Evolutionary conservation across 768 basidiomycete species (phyloP).

Genomic region (Clitopilus passeckerianus): DNA sequence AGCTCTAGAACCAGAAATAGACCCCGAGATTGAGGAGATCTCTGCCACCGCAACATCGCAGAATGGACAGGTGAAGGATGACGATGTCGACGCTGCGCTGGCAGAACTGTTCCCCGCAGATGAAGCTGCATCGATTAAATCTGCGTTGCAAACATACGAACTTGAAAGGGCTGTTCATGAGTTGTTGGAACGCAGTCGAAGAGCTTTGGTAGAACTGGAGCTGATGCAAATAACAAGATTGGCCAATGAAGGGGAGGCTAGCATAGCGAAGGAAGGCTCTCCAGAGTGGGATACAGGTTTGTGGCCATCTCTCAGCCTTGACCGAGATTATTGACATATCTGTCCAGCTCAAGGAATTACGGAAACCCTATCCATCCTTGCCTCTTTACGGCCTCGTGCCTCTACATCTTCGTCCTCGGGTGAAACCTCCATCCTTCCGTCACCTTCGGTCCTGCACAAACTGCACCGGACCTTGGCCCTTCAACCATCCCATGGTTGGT

Average conservation of each 20-base stretch:
- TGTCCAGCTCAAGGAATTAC: constrained; percentile 64
- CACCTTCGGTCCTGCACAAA: constrained; percentile 59
- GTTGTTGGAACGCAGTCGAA: constrained; percentile 59
- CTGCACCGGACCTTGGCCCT: constrained; percentile 67
- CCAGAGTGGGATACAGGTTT: constrained; percentile 84
- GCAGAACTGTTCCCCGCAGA: constrained; percentile 53
- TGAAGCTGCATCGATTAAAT: constrained; percentile 53
- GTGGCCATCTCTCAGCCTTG: constrained; percentile 16
- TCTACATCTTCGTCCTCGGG: constrained; percentile 44
- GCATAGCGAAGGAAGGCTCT: constrained; percentile 54
- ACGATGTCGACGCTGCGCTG: constrained; percentile 37
- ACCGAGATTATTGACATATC: constrained; percentile 9
- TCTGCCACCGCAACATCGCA: constrained; percentile 11
- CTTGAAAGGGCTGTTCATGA: constrained; percentile 68
- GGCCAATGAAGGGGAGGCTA: constrained; percentile 35
- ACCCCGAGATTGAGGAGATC: constrained; percentile 23
- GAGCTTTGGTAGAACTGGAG: constrained; percentile 59
- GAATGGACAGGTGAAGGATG: background rate
- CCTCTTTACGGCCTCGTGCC: constrained; percentile 67
- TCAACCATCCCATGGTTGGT: constrained; percentile 61
- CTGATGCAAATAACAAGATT: constrained; percentile 37
- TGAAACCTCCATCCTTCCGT: constrained; percentile 52
- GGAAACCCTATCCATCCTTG: constrained; percentile 61
- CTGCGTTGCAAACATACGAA: constrained; percentile 54
- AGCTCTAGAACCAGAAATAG: constrained; percentile 19